Base-by-base conservation (phyloP, 352 stramenopile species). In the Phytophthora europaea region DNA sequence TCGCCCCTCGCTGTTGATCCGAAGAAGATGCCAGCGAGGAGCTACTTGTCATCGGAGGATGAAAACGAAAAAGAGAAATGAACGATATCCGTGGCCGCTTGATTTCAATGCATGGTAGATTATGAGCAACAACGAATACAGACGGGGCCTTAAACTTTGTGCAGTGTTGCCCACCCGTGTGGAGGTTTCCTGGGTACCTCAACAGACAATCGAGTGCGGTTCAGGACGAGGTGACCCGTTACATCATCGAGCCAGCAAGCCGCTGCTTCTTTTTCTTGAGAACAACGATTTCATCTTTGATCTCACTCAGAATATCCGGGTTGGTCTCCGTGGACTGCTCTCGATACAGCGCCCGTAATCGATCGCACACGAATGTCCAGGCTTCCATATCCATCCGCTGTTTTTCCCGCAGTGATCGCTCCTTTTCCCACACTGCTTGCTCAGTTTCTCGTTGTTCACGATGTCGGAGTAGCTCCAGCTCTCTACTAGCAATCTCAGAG, bases 241-340 rank as follows among this genome's bases (percentile, higher is more conserved):
- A 77, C 36, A 60, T 45, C 72, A 82, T 61, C 26, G 72, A 56
- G 20, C 53, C 45, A 18, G 72, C 64, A 56, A 82, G 67, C 20
- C 63, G 75, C 33, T 82, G 75, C 52, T 82, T 79, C 51, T 78
- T 82, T 53, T 65, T 80, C 72, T 80, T 80, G 51, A 82, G 75
- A 12, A 82, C 34, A 34, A 59, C 45, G 16, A 82, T 72, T 34
- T 82, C 75, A 52, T 82, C 75, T 26, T 77, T 54, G 47, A 82
- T 78, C 55, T 78, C 63, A 26, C 50, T 65, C 23, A 71, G 20
- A 22, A 82, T 78, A 8, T 78, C 67, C 1, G 47, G 50, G 45
- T 72, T 66, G 38, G 56, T 68, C 65, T 82, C 75, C 2, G 52
- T 63, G 20, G 72, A 56, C 56, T 63, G 68, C 45, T 82, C 75